Conservation (phyloP, 2,329 filamentous ascomycete species). For the Fusarium verrucosum region DNA sequence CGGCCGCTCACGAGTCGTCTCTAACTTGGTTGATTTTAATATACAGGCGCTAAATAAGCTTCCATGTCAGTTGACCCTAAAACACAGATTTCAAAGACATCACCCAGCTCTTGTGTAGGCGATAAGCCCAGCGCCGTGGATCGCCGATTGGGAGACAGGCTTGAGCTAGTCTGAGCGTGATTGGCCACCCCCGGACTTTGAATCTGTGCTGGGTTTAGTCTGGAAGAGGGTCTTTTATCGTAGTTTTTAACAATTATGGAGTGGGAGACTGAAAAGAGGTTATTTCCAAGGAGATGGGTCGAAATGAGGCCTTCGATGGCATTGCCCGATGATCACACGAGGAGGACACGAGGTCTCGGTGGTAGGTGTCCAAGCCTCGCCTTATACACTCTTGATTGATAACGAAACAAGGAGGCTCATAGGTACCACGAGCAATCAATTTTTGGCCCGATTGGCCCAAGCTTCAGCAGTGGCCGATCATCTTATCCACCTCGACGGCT, state of each 20-base stretch:
- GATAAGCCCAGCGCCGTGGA: constrained; percentile 37
- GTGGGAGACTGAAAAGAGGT: background rate
- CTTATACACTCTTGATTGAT: constrained; percentile 17
- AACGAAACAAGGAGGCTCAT: constrained; percentile 24
- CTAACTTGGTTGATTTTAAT: constrained; percentile 22
- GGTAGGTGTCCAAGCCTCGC: background rate
- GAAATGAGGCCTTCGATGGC: constrained; percentile 24
- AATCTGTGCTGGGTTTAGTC: constrained; percentile 10
- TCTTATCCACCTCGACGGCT: constrained; percentile 30
- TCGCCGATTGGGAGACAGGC: constrained; percentile 38
- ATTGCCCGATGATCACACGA: constrained; percentile 9
- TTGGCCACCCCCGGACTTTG: constrained; percentile 47
- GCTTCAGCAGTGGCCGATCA: constrained; percentile 23
- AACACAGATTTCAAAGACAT: constrained; percentile 21
- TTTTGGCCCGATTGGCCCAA: constrained; percentile 43
- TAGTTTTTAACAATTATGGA: constrained; percentile 17
- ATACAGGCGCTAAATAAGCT: constrained; percentile 23
- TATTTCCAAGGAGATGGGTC: background rate
- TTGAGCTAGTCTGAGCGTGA: constrained; percentile 27
- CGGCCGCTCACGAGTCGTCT: constrained; percentile 15
- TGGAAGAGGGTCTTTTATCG: constrained; percentile 24
- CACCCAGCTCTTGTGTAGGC: constrained; percentile 24
- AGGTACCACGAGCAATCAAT: constrained; percentile 37
- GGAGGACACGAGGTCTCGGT: background rate
- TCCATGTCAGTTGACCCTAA: constrained; percentile 33